phyloP scores from a whole-genome alignment of 768 basidiomycete species.

The Xerocomus spinulosus region DNA sequence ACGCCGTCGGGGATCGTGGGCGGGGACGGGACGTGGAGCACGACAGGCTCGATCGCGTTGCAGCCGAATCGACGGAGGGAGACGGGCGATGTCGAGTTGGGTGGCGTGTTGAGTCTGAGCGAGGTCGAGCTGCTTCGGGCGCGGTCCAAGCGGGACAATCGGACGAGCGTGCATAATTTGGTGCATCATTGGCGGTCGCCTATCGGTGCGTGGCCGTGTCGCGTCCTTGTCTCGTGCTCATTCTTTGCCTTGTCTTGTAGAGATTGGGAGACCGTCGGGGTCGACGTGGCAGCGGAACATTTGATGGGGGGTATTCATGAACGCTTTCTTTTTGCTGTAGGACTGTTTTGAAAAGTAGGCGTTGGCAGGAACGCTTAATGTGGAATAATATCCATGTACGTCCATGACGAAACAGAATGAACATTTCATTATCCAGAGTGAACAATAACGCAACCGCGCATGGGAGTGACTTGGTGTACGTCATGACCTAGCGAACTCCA shows the following conservation, averaged over 20 bases:
- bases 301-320: not conserved
- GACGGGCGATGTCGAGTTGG: conserved; percentile 22
- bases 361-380: too few species aligned
- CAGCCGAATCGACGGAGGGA: conserved; percentile 25
- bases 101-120: conserved; percentile 26
- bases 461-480: too few species aligned
- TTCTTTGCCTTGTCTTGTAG: not conserved
- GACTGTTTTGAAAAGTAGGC: too few species aligned
- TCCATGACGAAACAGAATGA: too few species aligned
- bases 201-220: conserved; percentile 46
- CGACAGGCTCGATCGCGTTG: conserved; percentile 5
- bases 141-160: conserved; percentile 24
- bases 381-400: too few species aligned
- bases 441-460: too few species aligned
- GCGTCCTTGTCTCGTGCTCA: not conserved
- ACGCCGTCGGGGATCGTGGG: too few species aligned
- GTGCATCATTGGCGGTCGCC: conserved; percentile 67
- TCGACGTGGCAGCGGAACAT: not conserved
- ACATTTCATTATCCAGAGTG: too few species aligned
- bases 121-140: conserved; percentile 44
- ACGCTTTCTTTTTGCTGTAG: too few species aligned
- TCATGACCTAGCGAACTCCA: too few species aligned
- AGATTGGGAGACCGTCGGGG: not conserved
- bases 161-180: conserved; percentile 34
- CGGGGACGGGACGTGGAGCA: not conserved